Evolutionary conservation across 2,329 filamentous ascomycete species (phyloP).

Genomic region (Ramularia collo-cygni): DNA sequence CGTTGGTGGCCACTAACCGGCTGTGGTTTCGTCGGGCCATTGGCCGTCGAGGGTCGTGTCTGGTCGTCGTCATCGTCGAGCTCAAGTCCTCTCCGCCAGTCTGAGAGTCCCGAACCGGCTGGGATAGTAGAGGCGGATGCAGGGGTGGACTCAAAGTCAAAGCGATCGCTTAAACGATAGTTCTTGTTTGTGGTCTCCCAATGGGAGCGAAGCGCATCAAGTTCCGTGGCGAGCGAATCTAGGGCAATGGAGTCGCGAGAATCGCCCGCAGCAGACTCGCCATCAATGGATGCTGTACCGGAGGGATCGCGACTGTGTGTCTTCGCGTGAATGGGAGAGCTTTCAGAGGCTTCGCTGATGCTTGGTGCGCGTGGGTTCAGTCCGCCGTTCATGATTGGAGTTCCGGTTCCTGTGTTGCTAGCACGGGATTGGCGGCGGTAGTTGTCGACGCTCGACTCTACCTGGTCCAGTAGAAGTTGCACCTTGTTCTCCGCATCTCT

Average conservation of each 20-base stretch:
- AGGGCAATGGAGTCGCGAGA: slow-evolving; percentile 43
- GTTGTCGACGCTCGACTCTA: slow-evolving; percentile 87
- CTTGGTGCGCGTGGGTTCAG: slow-evolving; percentile 40
- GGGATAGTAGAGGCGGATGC: slow-evolving; percentile 15
- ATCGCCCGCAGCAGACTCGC: slow-evolving; percentile 13
- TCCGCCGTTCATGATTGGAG: slow-evolving; percentile 24
- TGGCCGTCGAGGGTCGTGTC: slow-evolving; percentile 2
- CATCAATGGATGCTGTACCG: slow-evolving; percentile 42
- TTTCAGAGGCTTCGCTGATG: slow-evolving; percentile 34
- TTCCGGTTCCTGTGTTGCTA: slow-evolving; percentile 26
- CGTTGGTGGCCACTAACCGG: too few relatives aligned
- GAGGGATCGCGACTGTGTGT: slow-evolving; percentile 51
- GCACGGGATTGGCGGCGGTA: slow-evolving; percentile 70
- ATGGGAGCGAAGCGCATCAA: slow-evolving; percentile 81
- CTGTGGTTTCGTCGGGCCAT: too few relatives aligned
- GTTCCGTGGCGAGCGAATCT: slow-evolving; percentile 84
- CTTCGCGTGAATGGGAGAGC: slow-evolving; percentile 27
- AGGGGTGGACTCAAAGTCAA: slow-evolving; percentile 55
- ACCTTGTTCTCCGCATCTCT: slow-evolving; percentile 90
- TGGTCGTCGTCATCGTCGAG: slow-evolving; percentile 28
- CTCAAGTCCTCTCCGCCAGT: slow-evolving; percentile 75
- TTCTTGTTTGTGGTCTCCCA: slow-evolving; percentile 97
- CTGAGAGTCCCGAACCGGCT: slow-evolving; percentile 62
- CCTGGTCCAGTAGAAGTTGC: slow-evolving; percentile 84
- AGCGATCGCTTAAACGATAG: slow-evolving; percentile 85